Percentiles rank a stretch among this genome's conserved stretches.
phyloP scores from a whole-genome alignment of 1,284 basidiomycete genomes.

The Irpex rosettiformis region DNA sequence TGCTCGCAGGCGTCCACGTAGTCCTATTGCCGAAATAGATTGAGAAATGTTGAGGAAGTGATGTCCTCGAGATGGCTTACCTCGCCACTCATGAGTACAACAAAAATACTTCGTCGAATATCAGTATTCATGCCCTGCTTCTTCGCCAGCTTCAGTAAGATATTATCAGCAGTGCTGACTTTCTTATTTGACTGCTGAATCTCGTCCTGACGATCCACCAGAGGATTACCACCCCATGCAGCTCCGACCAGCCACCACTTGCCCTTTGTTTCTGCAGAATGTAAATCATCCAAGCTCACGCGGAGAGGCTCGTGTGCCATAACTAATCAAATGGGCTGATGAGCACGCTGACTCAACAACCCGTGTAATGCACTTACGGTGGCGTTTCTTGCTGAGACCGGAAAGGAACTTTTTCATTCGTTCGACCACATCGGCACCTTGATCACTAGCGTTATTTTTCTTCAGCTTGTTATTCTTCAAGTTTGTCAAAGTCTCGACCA shows the following conservation, averaged over 20 bases:
- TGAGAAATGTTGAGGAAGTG: not conserved
- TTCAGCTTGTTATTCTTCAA: conserved; percentile 90
- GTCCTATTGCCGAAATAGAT: conserved; percentile 52
- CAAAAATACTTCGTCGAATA: conserved; percentile 86
- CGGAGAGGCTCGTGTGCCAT: conserved; percentile 81
- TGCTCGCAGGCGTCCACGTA: conserved; percentile 92
- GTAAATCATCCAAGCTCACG: conserved; percentile 82
- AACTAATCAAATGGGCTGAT: conserved; percentile 41
- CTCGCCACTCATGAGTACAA: conserved; percentile 91
- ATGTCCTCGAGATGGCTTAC: conserved; percentile 52
- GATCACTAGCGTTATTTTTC: conserved; percentile 45
- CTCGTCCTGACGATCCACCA: conserved; percentile 61
- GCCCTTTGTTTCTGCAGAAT: conserved; percentile 81
- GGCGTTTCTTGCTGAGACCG: conserved; percentile 71
- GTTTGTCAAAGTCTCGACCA: conserved; percentile 89
- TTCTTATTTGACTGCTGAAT: conserved; percentile 22
- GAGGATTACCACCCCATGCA: conserved; percentile 91
- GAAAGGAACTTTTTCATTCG: conserved; percentile 83
- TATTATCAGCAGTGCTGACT: conserved; percentile 39
- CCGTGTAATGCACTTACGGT: conserved; percentile 44
- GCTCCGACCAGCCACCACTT: conserved; percentile 99
- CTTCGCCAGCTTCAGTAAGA: conserved; percentile 76
- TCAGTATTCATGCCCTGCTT: conserved; percentile 99
- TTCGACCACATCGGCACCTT: conserved; percentile 72
- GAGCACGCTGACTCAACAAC: not conserved